Base-by-base conservation (phyloP, 1,139 yeast species). In the Blastobotrys illinoisensis region DNA sequence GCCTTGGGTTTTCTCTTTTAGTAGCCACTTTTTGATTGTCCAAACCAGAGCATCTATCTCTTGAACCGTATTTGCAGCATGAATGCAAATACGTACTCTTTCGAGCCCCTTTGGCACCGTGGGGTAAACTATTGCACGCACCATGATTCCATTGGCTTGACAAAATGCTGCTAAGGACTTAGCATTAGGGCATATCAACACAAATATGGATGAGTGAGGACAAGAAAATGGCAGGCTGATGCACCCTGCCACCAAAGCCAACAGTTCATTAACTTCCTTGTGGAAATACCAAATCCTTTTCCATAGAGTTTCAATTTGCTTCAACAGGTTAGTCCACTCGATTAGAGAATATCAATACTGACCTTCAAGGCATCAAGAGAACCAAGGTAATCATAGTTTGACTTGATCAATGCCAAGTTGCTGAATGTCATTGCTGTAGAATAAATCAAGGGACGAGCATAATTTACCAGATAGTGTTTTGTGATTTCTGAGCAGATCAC, bases 51-150 rank as follows among this genome's bases (percentile, higher is more conserved):
- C 36, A 20, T 63, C 61, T 13, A 65, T 53, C 44, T 62, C 57
- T 13, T 54, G 46, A 5, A 21, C 19, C 0, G 62, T 51, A 49
- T 65, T 65, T 5, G 53, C 59, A 2, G 67, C 54, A 21, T 65
- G 68, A 19, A 65, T 55, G 50, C 68, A 65, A 6, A 65, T 55
- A 18, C 68, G 53, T 2, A 65, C 54, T 32, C 68, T 45, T 48
- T 65, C 68, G 20, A 55, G 54, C 4, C 67, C 68, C 28, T 56
- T 55, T 7, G 68, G 68, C 2, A 65, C 68, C 0, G 68, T 65
- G 1, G 68, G 68, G 47, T 58, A 61, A 9, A 65, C 66, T 14
- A 65, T 64, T 1, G 68, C 64, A 45, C 67, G 53, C 11, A 65
- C 65, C 49, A 64, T 54, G 14, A 61, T 45, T 3, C 67, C 68